Evolutionary conservation across 371 early-diverging fungal genomes (phyloP), one percentile per base, ranked within the genome.

Genomic region (Lichtheimia ornata): DNA sequence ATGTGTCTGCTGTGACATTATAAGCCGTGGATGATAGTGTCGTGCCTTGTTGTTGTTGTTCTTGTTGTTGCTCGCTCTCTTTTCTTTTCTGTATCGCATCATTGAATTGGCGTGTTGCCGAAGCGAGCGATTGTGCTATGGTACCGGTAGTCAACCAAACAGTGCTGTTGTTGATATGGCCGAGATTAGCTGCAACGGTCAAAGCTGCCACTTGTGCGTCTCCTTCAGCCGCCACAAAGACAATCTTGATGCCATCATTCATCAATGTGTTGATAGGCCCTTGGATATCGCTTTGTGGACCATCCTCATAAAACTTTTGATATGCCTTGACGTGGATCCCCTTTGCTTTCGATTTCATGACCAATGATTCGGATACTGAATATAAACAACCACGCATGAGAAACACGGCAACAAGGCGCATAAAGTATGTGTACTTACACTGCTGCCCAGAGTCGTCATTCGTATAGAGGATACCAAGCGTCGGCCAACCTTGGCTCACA

Each of bases 401-500:
- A 50, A 43, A 42, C 15, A 54, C 52, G 12, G 6, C 28, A 30
- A 9, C 4, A 41, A 52, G 58, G 58, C 9, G 13, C 52, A 12
- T 41, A 4, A 3, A 15, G 2, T 20, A 3, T 12, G 2, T 20
- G 0, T 43, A 20, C 70, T 63, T 73, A 83, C 85, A 70, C 57
- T 82, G 77, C 24, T 80, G 78, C 2, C 86, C 86, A 51, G 77
- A 72, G 30, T 77, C 73, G 18, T 83, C 81, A 17, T 77, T 66
- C 7, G 86, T 73, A 43, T 84, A 85, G 2, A 84, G 63, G 14
- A 85, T 73, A 3, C 84, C 86, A 12, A 85, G 56, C 0, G 58
- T 62, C 9, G 80, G 72, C 86, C 86, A 85, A 4, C 83, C 83
- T 58, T 84, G 84, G 56, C 72, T 82, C 0, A 68, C 63, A 0